Percentiles rank a stretch among this genome's conserved stretches.
These are phyloP conservation scores for Linum tenue DNA, from an alignment of 345 rosid genomes.

Conservation along the genomic window DNA sequence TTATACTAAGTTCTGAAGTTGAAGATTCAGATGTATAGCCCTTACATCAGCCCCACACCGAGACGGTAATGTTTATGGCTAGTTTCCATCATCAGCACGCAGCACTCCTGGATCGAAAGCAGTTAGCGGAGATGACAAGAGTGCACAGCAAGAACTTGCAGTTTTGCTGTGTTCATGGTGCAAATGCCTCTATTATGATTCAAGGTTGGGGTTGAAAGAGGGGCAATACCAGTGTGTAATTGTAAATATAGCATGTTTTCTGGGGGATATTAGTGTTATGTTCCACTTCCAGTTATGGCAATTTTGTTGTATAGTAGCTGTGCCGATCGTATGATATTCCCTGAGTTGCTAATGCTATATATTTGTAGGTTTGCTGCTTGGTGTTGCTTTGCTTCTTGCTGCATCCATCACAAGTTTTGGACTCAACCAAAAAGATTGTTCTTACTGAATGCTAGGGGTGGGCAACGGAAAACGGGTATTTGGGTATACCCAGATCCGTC, in stretches of 20 bases:
- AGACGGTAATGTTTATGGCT: no score
- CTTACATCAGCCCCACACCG: not conserved
- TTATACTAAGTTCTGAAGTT: slow-evolving; percentile 43
- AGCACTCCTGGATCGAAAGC: no score
- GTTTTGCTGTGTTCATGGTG: not conserved
- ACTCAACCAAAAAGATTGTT: no score
- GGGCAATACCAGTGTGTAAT: not conserved
- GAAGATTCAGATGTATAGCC: slow-evolving; percentile 47
- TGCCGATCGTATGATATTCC: not conserved
- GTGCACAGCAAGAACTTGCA: not conserved
- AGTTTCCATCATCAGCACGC: no score
- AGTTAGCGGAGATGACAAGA: no score
- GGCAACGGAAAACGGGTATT: no score
- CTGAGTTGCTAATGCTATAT: not conserved
- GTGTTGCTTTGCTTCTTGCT: not conserved
- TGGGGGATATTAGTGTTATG: not conserved
- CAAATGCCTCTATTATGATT: not conserved
- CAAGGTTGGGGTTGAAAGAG: not conserved
- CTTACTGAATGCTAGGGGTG: no score
- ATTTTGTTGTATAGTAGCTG: not conserved
- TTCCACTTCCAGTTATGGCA: not conserved
- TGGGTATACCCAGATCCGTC: no score
- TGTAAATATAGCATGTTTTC: not conserved
- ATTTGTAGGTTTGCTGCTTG: not conserved
- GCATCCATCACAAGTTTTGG: no score